These are phyloP conservation scores for Centella asiatica DNA, from an alignment of 129 eudicot species.

Conservation along the genomic window DNA sequence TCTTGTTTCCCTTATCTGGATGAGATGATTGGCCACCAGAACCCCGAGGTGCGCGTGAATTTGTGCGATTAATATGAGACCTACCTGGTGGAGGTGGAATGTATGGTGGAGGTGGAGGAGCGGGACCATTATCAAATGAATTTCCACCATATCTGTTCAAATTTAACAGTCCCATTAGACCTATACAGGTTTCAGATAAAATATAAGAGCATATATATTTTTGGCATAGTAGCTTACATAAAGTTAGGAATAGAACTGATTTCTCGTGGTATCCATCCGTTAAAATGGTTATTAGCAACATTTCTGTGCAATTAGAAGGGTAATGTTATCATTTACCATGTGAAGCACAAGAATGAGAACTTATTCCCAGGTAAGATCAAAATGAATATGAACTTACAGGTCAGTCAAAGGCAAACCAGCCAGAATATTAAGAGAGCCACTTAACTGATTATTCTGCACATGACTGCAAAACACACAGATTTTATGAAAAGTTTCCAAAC, in stretches of 20 bases:
- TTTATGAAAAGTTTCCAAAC: slow-evolving; percentile 3
- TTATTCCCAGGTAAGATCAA: too few relatives aligned
- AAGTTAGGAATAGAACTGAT: slow-evolving; percentile 66
- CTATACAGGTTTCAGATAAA: background rate
- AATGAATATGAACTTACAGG: slow-evolving; percentile 50
- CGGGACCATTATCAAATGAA: slow-evolving; percentile 83
- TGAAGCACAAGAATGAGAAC: too few relatives aligned
- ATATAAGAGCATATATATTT: slow-evolving; percentile 3
- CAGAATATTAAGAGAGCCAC: slow-evolving; percentile 61
- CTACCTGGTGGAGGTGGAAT: slow-evolving; percentile 84
- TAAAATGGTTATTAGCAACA: slow-evolving; percentile 80
- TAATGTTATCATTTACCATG: slow-evolving; percentile 9
- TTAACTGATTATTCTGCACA: slow-evolving; percentile 80
- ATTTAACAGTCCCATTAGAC: background rate
- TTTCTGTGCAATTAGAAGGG: slow-evolving; percentile 42
- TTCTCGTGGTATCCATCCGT: slow-evolving; percentile 90
- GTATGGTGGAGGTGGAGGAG: slow-evolving; percentile 97
- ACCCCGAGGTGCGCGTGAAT: slow-evolving; percentile 30
- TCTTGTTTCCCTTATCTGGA: slow-evolving; percentile 30
- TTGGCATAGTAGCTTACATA: slow-evolving; percentile 38
- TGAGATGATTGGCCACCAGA: slow-evolving; percentile 32
- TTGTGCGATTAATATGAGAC: slow-evolving; percentile 37
- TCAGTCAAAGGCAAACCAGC: slow-evolving; percentile 65
- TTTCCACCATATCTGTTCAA: slow-evolving; percentile 74
- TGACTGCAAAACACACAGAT: slow-evolving; percentile 41